phyloP scores from a whole-genome alignment of 305 asterid genomes.

The Solanum chacoense region DNA sequence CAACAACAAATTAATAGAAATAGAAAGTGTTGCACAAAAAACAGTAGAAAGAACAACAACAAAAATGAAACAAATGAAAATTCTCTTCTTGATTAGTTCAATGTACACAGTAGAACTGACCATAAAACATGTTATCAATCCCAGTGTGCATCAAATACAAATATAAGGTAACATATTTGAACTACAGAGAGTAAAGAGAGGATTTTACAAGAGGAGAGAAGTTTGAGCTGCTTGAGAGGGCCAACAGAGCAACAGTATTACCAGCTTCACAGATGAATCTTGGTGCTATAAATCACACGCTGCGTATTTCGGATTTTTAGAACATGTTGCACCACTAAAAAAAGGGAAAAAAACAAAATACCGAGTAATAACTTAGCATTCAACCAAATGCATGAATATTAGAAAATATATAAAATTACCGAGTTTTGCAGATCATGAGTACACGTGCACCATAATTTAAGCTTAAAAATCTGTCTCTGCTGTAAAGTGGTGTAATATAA shows the following conservation, averaged over 20 bases:
- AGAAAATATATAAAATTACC: not conserved
- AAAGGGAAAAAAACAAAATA: too few species aligned
- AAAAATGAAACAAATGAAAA: not conserved
- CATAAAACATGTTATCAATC: not conserved
- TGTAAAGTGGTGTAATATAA: not conserved
- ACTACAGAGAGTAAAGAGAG: not conserved
- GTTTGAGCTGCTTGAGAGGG: not conserved
- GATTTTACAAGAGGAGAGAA: not conserved
- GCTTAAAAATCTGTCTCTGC: not conserved
- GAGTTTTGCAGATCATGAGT: not conserved
- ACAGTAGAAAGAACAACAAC: not conserved
- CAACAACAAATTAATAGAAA: not conserved
- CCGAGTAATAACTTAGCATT: too few species aligned
- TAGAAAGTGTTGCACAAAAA: not conserved
- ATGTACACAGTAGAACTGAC: not conserved
- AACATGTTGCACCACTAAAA: not conserved
- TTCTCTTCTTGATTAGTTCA: not conserved
- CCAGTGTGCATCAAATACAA: not conserved
- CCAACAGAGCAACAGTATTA: not conserved
- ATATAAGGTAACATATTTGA: not conserved
- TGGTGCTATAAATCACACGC: too few species aligned
- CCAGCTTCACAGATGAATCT: too few species aligned
- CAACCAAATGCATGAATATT: not conserved
- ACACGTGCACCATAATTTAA: not conserved
- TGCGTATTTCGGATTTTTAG: not conserved